phyloP scores from a whole-genome alignment of 352 stramenopile species.

The Phytophthora lateralis region DNA sequence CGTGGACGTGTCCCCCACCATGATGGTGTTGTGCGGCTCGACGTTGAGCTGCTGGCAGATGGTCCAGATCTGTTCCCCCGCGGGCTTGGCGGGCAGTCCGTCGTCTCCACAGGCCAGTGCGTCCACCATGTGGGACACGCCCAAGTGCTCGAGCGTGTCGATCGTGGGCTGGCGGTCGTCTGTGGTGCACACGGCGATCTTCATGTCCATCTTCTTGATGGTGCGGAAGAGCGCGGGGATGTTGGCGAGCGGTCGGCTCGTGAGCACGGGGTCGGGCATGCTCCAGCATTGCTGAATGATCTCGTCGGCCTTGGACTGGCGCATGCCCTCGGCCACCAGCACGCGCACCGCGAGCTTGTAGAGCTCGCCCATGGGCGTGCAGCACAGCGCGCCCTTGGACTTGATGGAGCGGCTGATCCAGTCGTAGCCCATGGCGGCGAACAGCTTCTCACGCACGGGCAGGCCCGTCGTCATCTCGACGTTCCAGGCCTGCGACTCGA shows the following conservation, averaged over 20 bases:
- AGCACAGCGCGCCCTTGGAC: slow-evolving; percentile 83
- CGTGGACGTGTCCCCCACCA: slow-evolving; percentile 88
- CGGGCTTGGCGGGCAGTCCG: slow-evolving; percentile 79
- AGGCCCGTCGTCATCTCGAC: slow-evolving; percentile 85
- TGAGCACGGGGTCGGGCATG: slow-evolving; percentile 81
- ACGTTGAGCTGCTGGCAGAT: slow-evolving; percentile 80
- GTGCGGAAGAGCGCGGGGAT: slow-evolving; percentile 80
- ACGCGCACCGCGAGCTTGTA: slow-evolving; percentile 84
- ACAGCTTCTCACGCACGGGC: slow-evolving; percentile 84
- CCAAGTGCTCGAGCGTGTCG: slow-evolving; percentile 77
- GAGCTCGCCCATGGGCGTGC: slow-evolving; percentile 85
- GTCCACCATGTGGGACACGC: slow-evolving; percentile 80
- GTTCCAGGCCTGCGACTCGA: slow-evolving; percentile 84
- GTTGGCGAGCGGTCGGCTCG: slow-evolving; percentile 74
- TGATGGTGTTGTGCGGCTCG: slow-evolving; percentile 86
- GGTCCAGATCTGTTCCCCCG: slow-evolving; percentile 85
- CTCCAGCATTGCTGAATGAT: slow-evolving; percentile 83
- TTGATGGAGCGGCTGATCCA: slow-evolving; percentile 83
- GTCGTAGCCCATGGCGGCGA: slow-evolving; percentile 89
- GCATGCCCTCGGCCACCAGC: slow-evolving; percentile 76
- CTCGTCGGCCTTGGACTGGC: slow-evolving; percentile 54
- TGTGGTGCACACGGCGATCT: slow-evolving; percentile 90
- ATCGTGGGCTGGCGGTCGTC: slow-evolving; percentile 83
- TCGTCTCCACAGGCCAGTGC: slow-evolving; percentile 82
- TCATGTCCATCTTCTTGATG: slow-evolving; percentile 86